Evolutionary conservation across 805 yeast species (phyloP), one percentile per base, ranked within the genome.

Genomic region (Saturnispora quitensis): DNA sequence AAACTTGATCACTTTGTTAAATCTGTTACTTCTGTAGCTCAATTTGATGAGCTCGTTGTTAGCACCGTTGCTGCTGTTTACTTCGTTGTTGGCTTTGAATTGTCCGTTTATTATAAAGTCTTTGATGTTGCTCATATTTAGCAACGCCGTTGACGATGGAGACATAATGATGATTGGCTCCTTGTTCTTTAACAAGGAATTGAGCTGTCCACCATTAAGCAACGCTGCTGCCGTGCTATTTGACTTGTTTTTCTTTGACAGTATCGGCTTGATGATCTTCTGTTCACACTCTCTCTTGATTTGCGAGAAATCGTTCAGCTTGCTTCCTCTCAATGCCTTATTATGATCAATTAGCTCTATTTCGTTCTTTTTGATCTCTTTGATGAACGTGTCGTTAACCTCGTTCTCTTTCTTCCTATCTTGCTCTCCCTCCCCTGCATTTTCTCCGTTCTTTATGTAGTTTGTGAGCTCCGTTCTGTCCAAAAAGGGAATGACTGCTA

Each of bases 401-500:
- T 64, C 57, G 46, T 65, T 61, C 50, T 60, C 65, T 44, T 53
- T 60, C 22, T 54, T 58, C 46, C 9, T 25, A 43, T 12, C 47
- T 50, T 17, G 40, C 52, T 3, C 54, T 42, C 31, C 22, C 25
- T 33, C 43, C 6, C 43, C 55, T 3, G 96, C 96, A 53, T 76
- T 77, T 48, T 20, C 43, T 5, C 43, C 55, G 3, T 96, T 96
- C 54, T 76, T 77, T 48, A 91, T 74, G 89, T 93, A 90, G 31
- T 87, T 77, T 50, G 84, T 74, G 55, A 91, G 74, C 63, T 91
- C 96, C 8, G 89, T 82, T 68, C 95, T 82, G 60, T 89, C 95
- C 63, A 87, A 68, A 62, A 91, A 90, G 52, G 87, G 81, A 63
- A 91, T 77, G 56, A 87, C 87, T 2, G 80, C 73, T 34, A 91